Percentiles rank a stretch among this genome's conserved stretches.
These are phyloP conservation scores for Pisolithus marmoratus DNA, from an alignment of 768 basidiomycete species.

Conservation along the genomic window DNA sequence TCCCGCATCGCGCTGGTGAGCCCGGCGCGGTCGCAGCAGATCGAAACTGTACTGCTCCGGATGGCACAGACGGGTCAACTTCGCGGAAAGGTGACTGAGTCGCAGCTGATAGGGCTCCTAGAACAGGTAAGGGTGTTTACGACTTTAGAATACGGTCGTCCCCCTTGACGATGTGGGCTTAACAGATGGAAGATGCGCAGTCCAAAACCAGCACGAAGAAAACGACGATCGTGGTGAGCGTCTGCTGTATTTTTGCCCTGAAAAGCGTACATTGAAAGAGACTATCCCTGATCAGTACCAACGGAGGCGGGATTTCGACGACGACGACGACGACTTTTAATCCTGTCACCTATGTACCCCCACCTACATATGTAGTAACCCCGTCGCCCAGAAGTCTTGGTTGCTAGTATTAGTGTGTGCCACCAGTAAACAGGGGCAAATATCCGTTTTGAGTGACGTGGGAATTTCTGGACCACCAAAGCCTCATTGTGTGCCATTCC, in stretches of 20 bases:
- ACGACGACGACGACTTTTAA: slow-evolving; percentile 59
- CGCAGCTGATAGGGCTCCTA: slow-evolving; percentile 77
- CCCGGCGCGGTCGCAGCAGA: slow-evolving; percentile 72
- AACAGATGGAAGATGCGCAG: slow-evolving; percentile 51
- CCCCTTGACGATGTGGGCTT: slow-evolving; percentile 8
- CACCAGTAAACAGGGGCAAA: slow-evolving; percentile 18
- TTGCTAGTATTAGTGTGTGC: neutral
- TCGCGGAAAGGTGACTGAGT: slow-evolving; percentile 68
- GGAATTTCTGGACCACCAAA: slow-evolving; percentile 11
- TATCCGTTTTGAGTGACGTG: slow-evolving; percentile 12
- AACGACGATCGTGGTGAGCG: slow-evolving; percentile 53
- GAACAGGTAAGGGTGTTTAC: slow-evolving; percentile 58
- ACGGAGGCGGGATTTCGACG: slow-evolving; percentile 60
- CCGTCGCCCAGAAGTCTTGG: neutral
- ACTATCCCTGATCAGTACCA: slow-evolving; percentile 41
- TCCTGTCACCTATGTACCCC: neutral
- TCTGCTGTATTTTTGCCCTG: neutral
- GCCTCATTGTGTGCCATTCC: slow-evolving; percentile 22
- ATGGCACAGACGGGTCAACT: slow-evolving; percentile 86
- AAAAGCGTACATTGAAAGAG: neutral
- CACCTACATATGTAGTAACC: too few species aligned
- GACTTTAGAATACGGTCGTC: neutral
- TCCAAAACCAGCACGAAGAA: slow-evolving; percentile 46
- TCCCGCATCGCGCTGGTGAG: slow-evolving; percentile 85
- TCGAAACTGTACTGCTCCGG: slow-evolving; percentile 69